Base-by-base conservation (phyloP, 2,329 filamentous ascomycete species). In the Magnaporthiopsis incrustans region DNA sequence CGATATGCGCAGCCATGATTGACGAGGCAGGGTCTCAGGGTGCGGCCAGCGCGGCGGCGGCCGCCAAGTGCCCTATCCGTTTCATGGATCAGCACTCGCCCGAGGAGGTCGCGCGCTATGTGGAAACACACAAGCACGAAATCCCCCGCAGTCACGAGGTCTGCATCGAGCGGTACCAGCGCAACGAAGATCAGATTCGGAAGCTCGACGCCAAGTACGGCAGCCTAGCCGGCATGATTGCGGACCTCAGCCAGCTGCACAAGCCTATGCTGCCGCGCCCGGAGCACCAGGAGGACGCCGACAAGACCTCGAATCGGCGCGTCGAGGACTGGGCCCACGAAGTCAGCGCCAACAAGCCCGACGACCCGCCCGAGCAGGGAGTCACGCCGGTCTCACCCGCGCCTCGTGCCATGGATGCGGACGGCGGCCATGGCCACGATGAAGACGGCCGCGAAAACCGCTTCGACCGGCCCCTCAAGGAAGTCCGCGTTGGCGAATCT, bases 151-250 rank as follows among this genome's bases (percentile, higher is more conserved):
- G 92, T 73, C 94, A 98, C 76, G 92, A 96, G 73, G 85, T 97
- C 59, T 98, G 94, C 75, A 87, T 98, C 66, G 88, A 90, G 71
- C 86, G 93, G 65, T 97, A 97, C 73, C 91, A 96, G 76, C 89
- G 86, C 75, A 94, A 93, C 71, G 89, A 94, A 70, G 85, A 90
- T 67, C 90, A 93, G 71, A 90, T 96, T 72, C 87, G 87, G 68
- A 91, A 96, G 76, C 81, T 98, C 64, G 94, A 98, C 74, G 91
- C 91, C 67, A 98, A 97, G 75, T 98, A 97, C 73, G 92, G 92
- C 68, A 94, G 89, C 73, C 80, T 97, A 58, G 92, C 91, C 69
- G 96, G 86, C 77, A 97, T 98, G 94, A 96, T 98, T 66, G 89
- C 95, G 74, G 92, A 92, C 11, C 80, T 98, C 56, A 91, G 92